phyloP scores from a whole-genome alignment of 1,139 yeast species.

The Saccharomyces hybrid region DNA sequence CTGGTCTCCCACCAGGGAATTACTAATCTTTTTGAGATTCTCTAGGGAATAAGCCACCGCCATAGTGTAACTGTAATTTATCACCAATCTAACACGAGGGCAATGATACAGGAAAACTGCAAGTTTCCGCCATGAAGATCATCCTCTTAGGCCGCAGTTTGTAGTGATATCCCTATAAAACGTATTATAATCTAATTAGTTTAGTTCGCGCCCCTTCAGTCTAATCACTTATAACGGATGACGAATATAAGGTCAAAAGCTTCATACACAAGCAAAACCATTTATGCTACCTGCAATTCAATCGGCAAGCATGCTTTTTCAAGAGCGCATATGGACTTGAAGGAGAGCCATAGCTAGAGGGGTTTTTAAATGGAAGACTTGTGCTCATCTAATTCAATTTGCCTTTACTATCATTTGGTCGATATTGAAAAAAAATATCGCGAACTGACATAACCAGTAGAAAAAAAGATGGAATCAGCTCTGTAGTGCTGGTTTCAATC shows the following conservation, averaged over 20 bases:
- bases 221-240: neutral
- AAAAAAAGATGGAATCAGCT: neutral
- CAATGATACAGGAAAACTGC: neutral
- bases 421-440: neutral
- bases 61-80: neutral
- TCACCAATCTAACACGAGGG: neutral
- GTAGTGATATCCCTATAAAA: neutral
- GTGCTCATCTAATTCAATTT: neutral
- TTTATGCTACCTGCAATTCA: neutral
- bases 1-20: slow-evolving; percentile 20
- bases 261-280: neutral
- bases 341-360: neutral
- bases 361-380: neutral
- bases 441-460: neutral
- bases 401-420: neutral
- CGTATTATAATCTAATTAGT: neutral
- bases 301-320: neutral
- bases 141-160: neutral
- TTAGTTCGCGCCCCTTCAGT: neutral
- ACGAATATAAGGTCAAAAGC: neutral
- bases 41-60: neutral
- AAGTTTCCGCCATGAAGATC: neutral
- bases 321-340: neutral
- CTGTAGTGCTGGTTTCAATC: neutral
- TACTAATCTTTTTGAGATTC: slow-evolving; percentile 9